A percentile compares a stretch with the other conserved stretches of the same genome.
These are phyloP conservation scores for Colletotrichum karsti DNA, from an alignment of 2,329 filamentous ascomycete species.

Conservation along the genomic window DNA sequence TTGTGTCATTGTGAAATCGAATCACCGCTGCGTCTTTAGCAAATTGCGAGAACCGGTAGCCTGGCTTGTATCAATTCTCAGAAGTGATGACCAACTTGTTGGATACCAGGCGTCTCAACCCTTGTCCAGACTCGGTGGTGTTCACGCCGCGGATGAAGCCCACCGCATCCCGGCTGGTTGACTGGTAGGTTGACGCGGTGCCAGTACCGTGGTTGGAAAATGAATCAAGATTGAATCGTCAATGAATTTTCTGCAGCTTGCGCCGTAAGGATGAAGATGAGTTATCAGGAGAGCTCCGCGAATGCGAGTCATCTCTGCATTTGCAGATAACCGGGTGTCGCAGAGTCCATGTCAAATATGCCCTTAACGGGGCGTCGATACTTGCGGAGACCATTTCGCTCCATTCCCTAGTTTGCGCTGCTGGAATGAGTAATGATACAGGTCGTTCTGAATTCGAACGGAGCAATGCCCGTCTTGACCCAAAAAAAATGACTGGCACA, in stretches of 20 bases:
- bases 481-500: neutral
- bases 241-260: no score
- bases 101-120: neutral
- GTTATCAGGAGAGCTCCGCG: neutral
- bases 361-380: neutral
- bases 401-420: conserved; percentile 1
- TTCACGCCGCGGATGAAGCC: neutral
- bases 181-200: neutral
- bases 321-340: neutral
- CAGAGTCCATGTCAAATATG: neutral
- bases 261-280: no score
- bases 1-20: neutral
- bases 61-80: neutral
- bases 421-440: conserved; percentile 17
- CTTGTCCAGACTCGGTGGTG: neutral
- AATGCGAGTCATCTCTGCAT: neutral
- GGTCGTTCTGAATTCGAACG: neutral
- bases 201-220: neutral
- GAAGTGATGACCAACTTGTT: neutral
- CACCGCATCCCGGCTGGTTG: neutral
- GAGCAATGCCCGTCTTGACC: neutral
- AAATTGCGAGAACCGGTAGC: neutral
- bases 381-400: neutral
- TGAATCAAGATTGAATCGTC: no score
- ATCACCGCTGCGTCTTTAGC: neutral